Percentiles rank a stretch among this genome's conserved stretches.
These are phyloP conservation scores for Rhodocollybia butyracea DNA, from an alignment of 768 basidiomycete species.

Conservation along the genomic window DNA sequence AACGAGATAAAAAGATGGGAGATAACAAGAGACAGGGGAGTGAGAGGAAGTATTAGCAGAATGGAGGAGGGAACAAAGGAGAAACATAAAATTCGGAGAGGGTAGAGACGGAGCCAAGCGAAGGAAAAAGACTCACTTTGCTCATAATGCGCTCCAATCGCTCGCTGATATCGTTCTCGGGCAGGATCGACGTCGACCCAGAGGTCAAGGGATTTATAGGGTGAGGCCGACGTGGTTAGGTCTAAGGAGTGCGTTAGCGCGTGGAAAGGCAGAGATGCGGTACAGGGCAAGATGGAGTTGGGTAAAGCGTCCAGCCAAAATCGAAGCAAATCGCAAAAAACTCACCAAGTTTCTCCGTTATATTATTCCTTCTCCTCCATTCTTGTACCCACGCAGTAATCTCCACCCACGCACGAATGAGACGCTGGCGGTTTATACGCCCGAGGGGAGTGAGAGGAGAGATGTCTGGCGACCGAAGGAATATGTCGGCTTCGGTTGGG, in stretches of 20 bases:
- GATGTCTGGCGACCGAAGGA: constrained; percentile 53
- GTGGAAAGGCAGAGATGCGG: neutral
- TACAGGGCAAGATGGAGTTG: constrained; percentile 28
- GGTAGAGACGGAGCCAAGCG: neutral
- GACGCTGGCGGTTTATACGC: constrained; percentile 50
- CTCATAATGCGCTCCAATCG: constrained; percentile 72
- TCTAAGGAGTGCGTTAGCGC: neutral
- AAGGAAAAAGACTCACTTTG: constrained; percentile 63
- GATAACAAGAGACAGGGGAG: too few species aligned
- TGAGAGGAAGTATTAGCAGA: neutral
- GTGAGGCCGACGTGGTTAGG: constrained; percentile 17
- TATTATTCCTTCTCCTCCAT: constrained; percentile 48
- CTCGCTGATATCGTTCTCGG: constrained; percentile 57
- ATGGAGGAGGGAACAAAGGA: neutral
- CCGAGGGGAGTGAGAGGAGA: constrained; percentile 45
- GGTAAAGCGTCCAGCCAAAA: constrained; percentile 2
- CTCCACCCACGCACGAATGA: constrained; percentile 83
- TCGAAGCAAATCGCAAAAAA: neutral
- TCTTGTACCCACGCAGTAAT: constrained; percentile 63
- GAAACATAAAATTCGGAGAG: neutral
- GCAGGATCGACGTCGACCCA: constrained; percentile 40
- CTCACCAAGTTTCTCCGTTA: constrained; percentile 8
- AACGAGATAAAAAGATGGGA: too few species aligned
- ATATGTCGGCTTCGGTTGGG: constrained; percentile 32
- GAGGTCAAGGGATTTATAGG: constrained; percentile 34